These are phyloP conservation scores for Pugionium dolabratum DNA, from an alignment of 345 rosid species.

Conservation along the genomic window DNA sequence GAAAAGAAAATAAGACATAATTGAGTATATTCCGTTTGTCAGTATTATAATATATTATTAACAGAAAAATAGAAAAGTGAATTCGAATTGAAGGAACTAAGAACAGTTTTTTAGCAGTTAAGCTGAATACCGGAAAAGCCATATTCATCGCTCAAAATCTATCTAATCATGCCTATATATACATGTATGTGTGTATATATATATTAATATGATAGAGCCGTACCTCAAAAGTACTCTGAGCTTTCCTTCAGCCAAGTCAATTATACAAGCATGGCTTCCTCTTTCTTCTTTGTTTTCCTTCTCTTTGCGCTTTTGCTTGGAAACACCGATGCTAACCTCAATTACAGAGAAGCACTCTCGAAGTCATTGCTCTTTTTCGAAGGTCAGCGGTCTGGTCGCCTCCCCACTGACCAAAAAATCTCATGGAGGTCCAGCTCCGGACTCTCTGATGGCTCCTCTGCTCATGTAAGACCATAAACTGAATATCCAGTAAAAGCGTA, in stretches of 20 bases:
- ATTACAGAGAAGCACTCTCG: slow-evolving; percentile 80
- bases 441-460: slow-evolving; percentile 71
- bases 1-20: neutral
- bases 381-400: slow-evolving; percentile 90
- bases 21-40: neutral
- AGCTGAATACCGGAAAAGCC: slow-evolving; percentile 26
- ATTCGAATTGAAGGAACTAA: slow-evolving; percentile 15
- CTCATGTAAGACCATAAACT: slow-evolving; percentile 48
- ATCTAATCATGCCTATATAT: slow-evolving; percentile 1
- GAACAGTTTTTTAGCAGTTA: slow-evolving; percentile 21
- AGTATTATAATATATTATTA: neutral
- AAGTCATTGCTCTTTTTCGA: slow-evolving; percentile 84
- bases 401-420: slow-evolving; percentile 54
- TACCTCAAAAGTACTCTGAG: slow-evolving; percentile 13
- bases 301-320: slow-evolving; percentile 21
- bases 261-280: slow-evolving; percentile 28
- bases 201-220: neutral
- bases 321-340: slow-evolving; percentile 49
- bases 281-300: slow-evolving; percentile 36
- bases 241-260: neutral
- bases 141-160: slow-evolving; percentile 21
- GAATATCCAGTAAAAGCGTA: neutral
- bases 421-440: slow-evolving; percentile 79
- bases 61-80: neutral
- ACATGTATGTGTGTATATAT: slow-evolving; percentile 3